Conservation (phyloP, 1,284 basidiomycete species). For the Ustilago shanxiensis region DNA sequence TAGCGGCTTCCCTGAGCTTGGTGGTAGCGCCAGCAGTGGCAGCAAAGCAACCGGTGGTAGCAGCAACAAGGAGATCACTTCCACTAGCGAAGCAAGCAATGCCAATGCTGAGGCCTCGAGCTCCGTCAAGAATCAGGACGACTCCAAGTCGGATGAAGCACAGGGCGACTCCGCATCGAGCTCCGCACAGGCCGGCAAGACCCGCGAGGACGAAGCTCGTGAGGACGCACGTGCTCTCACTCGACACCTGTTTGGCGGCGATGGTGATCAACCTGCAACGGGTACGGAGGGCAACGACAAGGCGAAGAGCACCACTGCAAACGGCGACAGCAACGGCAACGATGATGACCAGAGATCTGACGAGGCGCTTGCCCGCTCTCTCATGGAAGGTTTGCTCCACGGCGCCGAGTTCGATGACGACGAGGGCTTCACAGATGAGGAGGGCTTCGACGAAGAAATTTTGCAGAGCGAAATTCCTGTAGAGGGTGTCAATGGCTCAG, state of each 20-base stretch:
- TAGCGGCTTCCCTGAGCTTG: conserved; percentile 35
- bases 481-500: conserved; percentile 31
- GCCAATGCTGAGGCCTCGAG: conserved; percentile 1
- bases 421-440: conserved; percentile 59
- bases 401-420: conserved; percentile 58
- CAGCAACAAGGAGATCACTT: conserved; percentile 77
- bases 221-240: conserved; percentile 40
- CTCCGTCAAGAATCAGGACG: conserved; percentile 3
- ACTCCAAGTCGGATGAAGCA: conserved; percentile 15
- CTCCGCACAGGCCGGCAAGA: conserved; percentile 16
- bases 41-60: conserved; percentile 5
- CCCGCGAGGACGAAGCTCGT: conserved; percentile 22
- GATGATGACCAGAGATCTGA: conserved; percentile 38
- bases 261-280: conserved; percentile 10
- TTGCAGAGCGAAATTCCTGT: conserved; percentile 55
- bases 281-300: conserved; percentile 33
- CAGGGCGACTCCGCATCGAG: conserved; percentile 5
- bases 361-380: conserved; percentile 54
- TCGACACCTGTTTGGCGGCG: conserved; percentile 38
- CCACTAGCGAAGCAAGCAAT: conserved; percentile 56
- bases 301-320: conserved; percentile 12
- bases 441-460: conserved; percentile 62
- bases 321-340: neutral
- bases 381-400: conserved; percentile 58
- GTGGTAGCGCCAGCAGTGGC: conserved; percentile 10